Percentiles rank a stretch among this genome's conserved stretches.
Conservation (phyloP, 495 filamentous ascomycete species). For the Hypoxylon perforatum region DNA sequence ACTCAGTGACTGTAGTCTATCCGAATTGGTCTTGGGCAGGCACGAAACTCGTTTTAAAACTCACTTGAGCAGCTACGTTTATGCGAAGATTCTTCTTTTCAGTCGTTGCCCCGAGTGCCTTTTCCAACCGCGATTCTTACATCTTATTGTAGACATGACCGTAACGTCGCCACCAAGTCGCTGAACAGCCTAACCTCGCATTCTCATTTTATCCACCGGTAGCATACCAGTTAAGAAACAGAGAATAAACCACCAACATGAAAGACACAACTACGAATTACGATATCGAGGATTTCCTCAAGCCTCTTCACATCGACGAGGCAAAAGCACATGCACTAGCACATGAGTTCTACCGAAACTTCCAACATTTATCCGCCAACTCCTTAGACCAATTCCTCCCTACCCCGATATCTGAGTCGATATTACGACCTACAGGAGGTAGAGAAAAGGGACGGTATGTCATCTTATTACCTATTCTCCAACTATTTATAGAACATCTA, state of each 20-base stretch:
- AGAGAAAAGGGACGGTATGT: constrained; percentile 69
- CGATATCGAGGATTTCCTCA: constrained; percentile 55
- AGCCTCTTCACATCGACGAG: constrained; percentile 56
- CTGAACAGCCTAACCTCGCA: neutral
- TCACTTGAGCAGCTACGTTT: neutral
- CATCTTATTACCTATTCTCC: constrained; percentile 11
- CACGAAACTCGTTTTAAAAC: neutral
- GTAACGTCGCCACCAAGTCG: constrained; percentile 14
- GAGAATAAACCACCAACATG: neutral
- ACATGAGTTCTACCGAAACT: constrained; percentile 69
- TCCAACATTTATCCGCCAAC: constrained; percentile 69
- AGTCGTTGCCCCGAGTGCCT: neutral
- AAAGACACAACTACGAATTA: constrained; percentile 36
- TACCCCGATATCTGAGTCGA: constrained; percentile 76
- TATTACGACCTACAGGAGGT: constrained; percentile 66
- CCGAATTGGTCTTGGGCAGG: neutral
- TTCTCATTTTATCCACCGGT: neutral
- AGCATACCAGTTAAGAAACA: neutral
- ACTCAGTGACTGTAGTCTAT: neutral
- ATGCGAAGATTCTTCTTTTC: neutral
- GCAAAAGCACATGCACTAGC: constrained; percentile 68
- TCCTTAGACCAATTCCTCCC: constrained; percentile 80
- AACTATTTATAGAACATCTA: constrained; percentile 12
- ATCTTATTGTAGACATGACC: constrained; percentile 27
- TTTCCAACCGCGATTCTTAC: neutral